Base-by-base conservation (phyloP, 2,329 filamentous ascomycete genomes). In the Amauroascus niger region DNA sequence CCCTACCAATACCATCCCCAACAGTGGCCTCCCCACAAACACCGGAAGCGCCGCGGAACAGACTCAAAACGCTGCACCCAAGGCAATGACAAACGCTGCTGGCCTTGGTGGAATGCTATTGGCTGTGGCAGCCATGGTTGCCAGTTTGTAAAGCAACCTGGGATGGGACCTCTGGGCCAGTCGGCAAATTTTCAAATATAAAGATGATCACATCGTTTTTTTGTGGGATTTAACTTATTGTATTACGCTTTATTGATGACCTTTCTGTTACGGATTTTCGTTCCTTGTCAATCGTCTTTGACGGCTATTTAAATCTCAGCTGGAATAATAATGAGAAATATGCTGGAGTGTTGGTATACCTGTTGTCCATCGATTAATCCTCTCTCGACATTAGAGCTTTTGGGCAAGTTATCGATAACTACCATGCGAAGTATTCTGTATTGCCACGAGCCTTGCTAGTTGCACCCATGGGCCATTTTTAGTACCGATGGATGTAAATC, bases 121-220 rank as follows among this genome's bases (percentile, higher is more conserved):
- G 33, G 47, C 48, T 4, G 32, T 53, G n/a, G 52, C 52, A 18
- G 55, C 51, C 2, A 39, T 56, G n/a, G 24, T 56, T 33, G 54
- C 26, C 11, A 18, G 39, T 6, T 26, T 56, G 24, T 56, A 51
- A 28, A 41, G 32, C 13, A 11, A 6, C 16, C 5, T 9, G 5
- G 14, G 5, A 39, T 8, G 35, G 16, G 16, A 18, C 6, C n/a
- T 41, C 5, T 41, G 39, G 39, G 4, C 2, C 6, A 3, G 5
- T 49, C 16, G 28, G 2, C 30, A 26, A 18, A 33, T 18, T 48
- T 33, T 48, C 28, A n/a, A n/a, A n/a, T 20, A 18, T 39, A 13
- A n/a, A n/a, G n/a, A n/a, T n/a, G n/a, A n/a, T n/a, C n/a, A n/a
- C 35, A 39, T 39, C 35, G 16, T 20, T 16, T 5, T n/a, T n/a